These are phyloP conservation scores for Hirschfeldia incana DNA, from an alignment of 345 rosid species.

Conservation along the genomic window DNA sequence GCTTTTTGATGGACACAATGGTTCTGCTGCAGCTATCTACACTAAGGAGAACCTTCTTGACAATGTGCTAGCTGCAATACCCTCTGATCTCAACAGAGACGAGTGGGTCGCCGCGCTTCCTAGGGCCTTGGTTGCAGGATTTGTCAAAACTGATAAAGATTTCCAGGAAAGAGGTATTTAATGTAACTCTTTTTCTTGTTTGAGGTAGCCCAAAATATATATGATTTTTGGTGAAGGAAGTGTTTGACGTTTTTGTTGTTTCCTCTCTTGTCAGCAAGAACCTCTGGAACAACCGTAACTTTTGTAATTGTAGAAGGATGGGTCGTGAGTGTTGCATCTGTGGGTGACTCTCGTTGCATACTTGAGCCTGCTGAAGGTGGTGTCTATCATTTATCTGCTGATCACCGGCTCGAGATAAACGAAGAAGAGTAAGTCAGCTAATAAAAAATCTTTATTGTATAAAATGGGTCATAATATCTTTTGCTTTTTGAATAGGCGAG, in stretches of 20 bases:
- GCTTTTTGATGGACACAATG: slow-evolving; percentile 99
- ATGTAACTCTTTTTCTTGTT: not conserved
- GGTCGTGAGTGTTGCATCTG: slow-evolving; percentile 94
- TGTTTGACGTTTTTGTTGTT: slow-evolving; percentile 25
- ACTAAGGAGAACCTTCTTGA: slow-evolving; percentile 86
- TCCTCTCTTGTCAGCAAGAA: slow-evolving; percentile 52
- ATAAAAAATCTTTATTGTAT: slow-evolving; percentile 4
- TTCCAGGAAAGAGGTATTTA: slow-evolving; percentile 72
- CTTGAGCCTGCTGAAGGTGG: slow-evolving; percentile 96
- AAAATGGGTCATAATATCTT: slow-evolving; percentile 5
- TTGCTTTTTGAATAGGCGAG: slow-evolving; percentile 58
- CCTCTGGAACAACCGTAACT: slow-evolving; percentile 94
- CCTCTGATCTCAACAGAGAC: slow-evolving; percentile 82
- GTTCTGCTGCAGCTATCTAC: slow-evolving; percentile 94
- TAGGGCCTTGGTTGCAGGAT: slow-evolving; percentile 97
- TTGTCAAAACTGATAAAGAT: slow-evolving; percentile 98
- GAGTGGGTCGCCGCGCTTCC: slow-evolving; percentile 95
- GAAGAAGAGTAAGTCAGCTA: slow-evolving; percentile 79
- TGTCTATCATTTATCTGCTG: slow-evolving; percentile 86
- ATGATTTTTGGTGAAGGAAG: slow-evolving; percentile 15
- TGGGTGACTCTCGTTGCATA: slow-evolving; percentile 97
- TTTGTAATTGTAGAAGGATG: slow-evolving; percentile 92
- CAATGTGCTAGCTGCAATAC: slow-evolving; percentile 79
- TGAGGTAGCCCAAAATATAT: not conserved
- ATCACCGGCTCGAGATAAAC: slow-evolving; percentile 93